Conservation (phyloP, 192 early-diverging fungal genomes). For the Coemansia sp. region DNA sequence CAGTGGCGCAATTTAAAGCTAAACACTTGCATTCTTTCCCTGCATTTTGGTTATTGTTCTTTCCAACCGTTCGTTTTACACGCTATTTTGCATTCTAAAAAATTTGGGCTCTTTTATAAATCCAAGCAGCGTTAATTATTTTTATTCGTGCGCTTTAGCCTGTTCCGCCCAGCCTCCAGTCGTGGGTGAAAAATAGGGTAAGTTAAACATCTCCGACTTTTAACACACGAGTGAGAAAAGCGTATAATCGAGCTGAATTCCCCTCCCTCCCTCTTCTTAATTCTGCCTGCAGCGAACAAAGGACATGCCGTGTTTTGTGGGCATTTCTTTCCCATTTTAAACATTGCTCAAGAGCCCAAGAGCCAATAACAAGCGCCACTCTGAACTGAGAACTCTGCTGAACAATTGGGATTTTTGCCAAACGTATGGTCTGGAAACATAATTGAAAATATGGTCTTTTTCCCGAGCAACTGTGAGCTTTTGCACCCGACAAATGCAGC, state of each 20-base stretch:
- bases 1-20: neutral
- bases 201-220: no score
- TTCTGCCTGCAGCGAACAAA: neutral
- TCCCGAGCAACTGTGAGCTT: no score
- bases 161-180: neutral
- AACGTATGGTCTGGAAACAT: no score
- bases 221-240: no score
- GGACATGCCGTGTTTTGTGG: neutral
- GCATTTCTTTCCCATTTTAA: neutral
- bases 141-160: neutral
- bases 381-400: no score
- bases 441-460: no score
- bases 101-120: neutral
- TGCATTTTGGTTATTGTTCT: constrained; percentile 1
- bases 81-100: neutral
- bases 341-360: no score
- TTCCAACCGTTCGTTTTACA: neutral
- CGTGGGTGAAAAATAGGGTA: no score
- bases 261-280: neutral
- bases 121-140: neutral
- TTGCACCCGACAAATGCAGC: neutral
- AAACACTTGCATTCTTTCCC: neutral
- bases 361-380: no score
- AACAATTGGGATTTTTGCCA: no score
- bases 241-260: neutral